phyloP scores from a whole-genome alignment of 2,329 filamentous ascomycete species.

The Helotiales sp. region DNA sequence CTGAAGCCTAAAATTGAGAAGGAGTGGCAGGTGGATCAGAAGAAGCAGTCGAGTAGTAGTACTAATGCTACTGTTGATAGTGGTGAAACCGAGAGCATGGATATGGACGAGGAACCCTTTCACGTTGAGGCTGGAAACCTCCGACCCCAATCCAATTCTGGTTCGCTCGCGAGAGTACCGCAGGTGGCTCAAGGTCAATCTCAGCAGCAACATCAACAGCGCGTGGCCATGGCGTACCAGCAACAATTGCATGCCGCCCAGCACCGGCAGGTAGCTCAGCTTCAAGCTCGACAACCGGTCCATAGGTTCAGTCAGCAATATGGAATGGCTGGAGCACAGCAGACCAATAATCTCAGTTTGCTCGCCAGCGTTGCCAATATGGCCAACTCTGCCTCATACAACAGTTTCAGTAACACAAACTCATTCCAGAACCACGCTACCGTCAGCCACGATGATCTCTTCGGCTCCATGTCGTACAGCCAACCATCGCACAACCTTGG shows the following conservation, averaged over 20 bases:
- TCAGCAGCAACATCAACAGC: not conserved
- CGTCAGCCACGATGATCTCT: not conserved
- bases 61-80: not conserved
- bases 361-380: not conserved
- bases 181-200: not conserved
- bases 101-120: not conserved
- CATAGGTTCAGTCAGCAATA: too few relatives aligned
- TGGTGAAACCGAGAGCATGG: not conserved
- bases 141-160: not conserved
- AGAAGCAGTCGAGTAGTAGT: not conserved
- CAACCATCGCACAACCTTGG: not conserved
- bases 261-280: not conserved
- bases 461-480: not conserved
- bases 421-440: not conserved
- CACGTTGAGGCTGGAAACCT: not conserved
- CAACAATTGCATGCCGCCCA: not conserved
- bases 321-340: too few relatives aligned
- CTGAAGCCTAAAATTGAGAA: slow-evolving; percentile 34
- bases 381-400: not conserved
- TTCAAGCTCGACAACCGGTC: too few relatives aligned
- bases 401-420: not conserved
- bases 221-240: too few relatives aligned
- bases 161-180: not conserved
- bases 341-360: not conserved
- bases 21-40: slow-evolving; percentile 21